Conservation (phyloP, 2,329 filamentous ascomycete genomes). For the Microdochium nivale region DNA sequence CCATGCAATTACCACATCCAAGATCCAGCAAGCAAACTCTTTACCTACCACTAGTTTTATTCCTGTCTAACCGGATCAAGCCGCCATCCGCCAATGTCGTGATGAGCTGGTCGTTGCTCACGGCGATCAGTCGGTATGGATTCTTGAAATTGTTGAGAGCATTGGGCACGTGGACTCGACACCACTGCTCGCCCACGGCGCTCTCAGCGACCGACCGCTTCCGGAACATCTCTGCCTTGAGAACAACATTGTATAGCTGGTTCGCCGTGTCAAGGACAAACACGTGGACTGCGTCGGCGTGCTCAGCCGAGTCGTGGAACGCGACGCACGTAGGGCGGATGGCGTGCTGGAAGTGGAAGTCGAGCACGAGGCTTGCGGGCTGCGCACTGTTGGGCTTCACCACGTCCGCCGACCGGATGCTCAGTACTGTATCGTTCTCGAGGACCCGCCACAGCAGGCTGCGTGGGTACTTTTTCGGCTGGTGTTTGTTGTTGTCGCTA, state of each 20-base stretch:
- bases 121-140: conserved; percentile 72
- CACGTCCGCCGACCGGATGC: conserved; percentile 76
- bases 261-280: conserved; percentile 60
- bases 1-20: background rate
- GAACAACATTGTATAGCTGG: conserved; percentile 76
- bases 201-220: conserved; percentile 57
- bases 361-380: conserved; percentile 67
- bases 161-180: conserved; percentile 65
- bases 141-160: conserved; percentile 63
- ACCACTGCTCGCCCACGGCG: conserved; percentile 65
- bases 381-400: conserved; percentile 55
- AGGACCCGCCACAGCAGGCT: conserved; percentile 88
- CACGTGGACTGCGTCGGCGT: conserved; percentile 41
- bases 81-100: conserved; percentile 75
- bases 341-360: conserved; percentile 65
- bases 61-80: conserved; percentile 62
- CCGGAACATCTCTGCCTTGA: conserved; percentile 76
- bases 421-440: conserved; percentile 70
- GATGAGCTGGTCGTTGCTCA: conserved; percentile 64
- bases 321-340: conserved; percentile 74
- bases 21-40: background rate
- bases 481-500: background rate
- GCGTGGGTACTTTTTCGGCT: conserved; percentile 51
- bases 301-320: conserved; percentile 70
- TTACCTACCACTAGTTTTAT: conserved; percentile 16